phyloP scores from a whole-genome alignment of 345 rosid species.

The Ceriops tagal region DNA sequence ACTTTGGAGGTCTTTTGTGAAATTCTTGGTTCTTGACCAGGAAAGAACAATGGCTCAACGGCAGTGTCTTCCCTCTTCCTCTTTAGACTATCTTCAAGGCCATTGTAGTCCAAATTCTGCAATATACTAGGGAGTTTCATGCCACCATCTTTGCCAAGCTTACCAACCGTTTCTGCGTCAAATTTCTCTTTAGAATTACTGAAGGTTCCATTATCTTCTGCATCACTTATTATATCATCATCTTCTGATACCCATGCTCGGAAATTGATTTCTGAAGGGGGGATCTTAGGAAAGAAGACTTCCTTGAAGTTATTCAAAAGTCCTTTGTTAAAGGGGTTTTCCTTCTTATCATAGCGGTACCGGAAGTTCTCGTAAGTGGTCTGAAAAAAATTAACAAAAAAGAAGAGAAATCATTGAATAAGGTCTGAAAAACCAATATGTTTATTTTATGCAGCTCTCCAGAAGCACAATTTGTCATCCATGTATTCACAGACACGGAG shows the following conservation, averaged over 20 bases:
- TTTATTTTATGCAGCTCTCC: neutral
- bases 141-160: conserved; percentile 28
- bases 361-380: conserved; percentile 80
- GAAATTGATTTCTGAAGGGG: conserved; percentile 45
- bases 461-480: too few species aligned
- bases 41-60: conserved; percentile 23
- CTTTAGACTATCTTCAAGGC: conserved; percentile 37
- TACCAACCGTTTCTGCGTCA: conserved; percentile 48
- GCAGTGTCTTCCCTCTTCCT: conserved; percentile 22
- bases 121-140: conserved; percentile 37
- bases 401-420: neutral
- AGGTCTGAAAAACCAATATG: neutral
- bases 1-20: conserved; percentile 12
- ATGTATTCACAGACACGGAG: too few species aligned
- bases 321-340: conserved; percentile 57
- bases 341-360: conserved; percentile 70
- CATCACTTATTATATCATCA: conserved; percentile 20
- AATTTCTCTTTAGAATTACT: conserved; percentile 36
- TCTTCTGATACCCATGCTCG: conserved; percentile 30
- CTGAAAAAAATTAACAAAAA: conserved; percentile 28
- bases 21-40: conserved; percentile 19
- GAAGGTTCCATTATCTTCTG: conserved; percentile 20
- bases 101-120: conserved; percentile 40
- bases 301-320: conserved; percentile 46
- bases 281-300: conserved; percentile 45